Evolutionary conservation across 208 protist genomes (phyloP), one percentile per base, ranked within the genome.

Genomic region (Crithidia expoeki): DNA sequence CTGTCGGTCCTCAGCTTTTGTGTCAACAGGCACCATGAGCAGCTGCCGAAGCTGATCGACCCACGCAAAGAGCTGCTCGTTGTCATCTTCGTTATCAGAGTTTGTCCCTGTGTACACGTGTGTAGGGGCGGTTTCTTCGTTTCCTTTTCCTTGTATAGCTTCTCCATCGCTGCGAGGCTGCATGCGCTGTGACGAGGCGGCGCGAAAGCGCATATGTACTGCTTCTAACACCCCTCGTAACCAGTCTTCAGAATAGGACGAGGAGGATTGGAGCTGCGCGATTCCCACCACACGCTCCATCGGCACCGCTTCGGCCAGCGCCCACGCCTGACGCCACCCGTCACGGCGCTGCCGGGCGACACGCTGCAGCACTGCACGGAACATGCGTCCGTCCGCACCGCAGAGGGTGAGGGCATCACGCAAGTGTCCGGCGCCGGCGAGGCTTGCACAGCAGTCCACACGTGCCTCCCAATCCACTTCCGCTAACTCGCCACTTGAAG

Each of bases 391-490:
- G 11, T 73, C 74, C 12, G 46, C 53, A 10, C 71, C 40, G 36
- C 75, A 76, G 19, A 87, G 71, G n/a, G 44, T 57, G 67, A 80
- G 68, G 14, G 74, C 78, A 16, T 74, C 69, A 4, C n/a, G 46
- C n/a, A 51, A 42, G 50, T 81, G 71, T 4, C 83, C 74, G 2
- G 78, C 72, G 7, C 56, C 67, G 36, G 78, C 79, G 34, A 88
- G 65, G 17, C 79, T 80, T 3, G 72, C 73, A 42, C 68, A 56
- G 51, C 83, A 88, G 61, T 84, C 75, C 38, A 79, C 51, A 28
- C 38, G 66, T 40, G 73, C 72, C 38, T 52, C 66, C 51, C 53
- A 61, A n/a, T 76, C 58, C 50, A 38, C 44, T 17, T 27, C 36
- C 4, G 25, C 9, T 2, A 14, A 30, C 36, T 40, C 36, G 36